Percentiles rank a stretch among this genome's conserved stretches.
Conservation (phyloP, 2,329 filamentous ascomycete species). For the Diplodia intermedia region DNA sequence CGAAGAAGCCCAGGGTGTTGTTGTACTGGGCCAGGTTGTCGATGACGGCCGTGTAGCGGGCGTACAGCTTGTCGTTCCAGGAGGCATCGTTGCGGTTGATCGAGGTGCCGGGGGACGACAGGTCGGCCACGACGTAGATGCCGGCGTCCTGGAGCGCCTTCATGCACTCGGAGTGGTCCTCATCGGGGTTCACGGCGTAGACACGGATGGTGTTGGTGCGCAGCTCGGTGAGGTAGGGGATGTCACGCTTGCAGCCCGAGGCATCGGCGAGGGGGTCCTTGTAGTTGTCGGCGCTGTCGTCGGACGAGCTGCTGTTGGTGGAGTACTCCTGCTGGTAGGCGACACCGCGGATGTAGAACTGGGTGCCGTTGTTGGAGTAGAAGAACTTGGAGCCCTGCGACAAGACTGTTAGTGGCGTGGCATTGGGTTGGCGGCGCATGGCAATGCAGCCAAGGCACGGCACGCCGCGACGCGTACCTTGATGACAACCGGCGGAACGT, state of each 20-base stretch:
- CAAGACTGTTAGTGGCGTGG: slow-evolving; percentile 34
- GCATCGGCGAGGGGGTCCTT: slow-evolving; percentile 81
- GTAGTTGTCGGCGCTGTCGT: slow-evolving; percentile 69
- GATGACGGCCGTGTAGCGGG: slow-evolving; percentile 82
- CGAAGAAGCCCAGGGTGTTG: slow-evolving; percentile 97
- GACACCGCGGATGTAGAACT: slow-evolving; percentile 83
- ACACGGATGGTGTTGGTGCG: slow-evolving; percentile 93
- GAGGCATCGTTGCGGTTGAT: slow-evolving; percentile 81
- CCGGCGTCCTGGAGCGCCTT: slow-evolving; percentile 77
- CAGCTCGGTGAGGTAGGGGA: slow-evolving; percentile 79
- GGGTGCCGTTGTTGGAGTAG: slow-evolving; percentile 78
- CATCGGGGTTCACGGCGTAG: slow-evolving; percentile 84
- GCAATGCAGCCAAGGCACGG: slow-evolving; percentile 23
- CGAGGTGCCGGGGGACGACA: slow-evolving; percentile 79
- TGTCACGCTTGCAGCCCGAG: slow-evolving; percentile 78
- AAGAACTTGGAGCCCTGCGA: slow-evolving; percentile 82
- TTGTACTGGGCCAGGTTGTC: slow-evolving; percentile 81
- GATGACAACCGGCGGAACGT: slow-evolving; percentile 69
- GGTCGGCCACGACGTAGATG: slow-evolving; percentile 94
- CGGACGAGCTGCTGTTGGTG: slow-evolving; percentile 61
- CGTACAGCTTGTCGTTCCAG: slow-evolving; percentile 81
- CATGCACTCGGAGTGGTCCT: slow-evolving; percentile 87
- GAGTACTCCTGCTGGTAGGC: slow-evolving; percentile 87
- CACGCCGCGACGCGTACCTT: slow-evolving; percentile 61
- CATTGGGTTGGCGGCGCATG: slow-evolving; percentile 10